Evolutionary conservation across 208 protist species (phyloP), one percentile per base, ranked within the genome.

Genomic region (Crithidia acanthocephali): DNA sequence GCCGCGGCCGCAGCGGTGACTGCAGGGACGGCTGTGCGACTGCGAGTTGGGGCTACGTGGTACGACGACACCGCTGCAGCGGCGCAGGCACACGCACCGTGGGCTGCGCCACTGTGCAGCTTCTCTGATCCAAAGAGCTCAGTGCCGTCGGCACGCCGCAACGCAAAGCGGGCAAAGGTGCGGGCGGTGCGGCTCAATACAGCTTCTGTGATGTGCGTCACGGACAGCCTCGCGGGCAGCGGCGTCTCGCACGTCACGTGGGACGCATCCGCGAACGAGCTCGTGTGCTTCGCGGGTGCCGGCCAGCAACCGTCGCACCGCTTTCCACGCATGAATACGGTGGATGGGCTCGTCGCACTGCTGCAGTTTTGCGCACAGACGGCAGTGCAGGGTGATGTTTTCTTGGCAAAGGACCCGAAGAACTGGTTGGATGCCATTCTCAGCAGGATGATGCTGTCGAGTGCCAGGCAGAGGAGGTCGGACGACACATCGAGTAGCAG

Each of bases 351-450:
- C 32, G 47, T 8, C 0, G 25, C 20, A 44, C 27, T 81, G 57
- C 56, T 81, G 10, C 69, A 66, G 33, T 76, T 58, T 37, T 69
- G 58, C 15, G 13, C 32, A 8, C 69, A 71, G 44, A 10, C 57
- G 9, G 37, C 64, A n/a, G 50, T 53, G 27, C 42, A 59, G 20
- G 20, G 15, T 6, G 13, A 42, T 13, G 37, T 42, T 13, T 42
- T 42, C 13, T 6, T 42, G 6, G 13, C 6, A 13, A 13, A 6
- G 9, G 8, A 9, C 6, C 8, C 23, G 0, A 10, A 57, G 1
- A 32, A 10, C 7, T 16, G 4, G 51, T 7, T 57, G 28, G 2
- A 9, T 32, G 6, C 2, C 8, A 5, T 57, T 32, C 51, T 57
- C 33, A 2, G 51, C 8, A 6, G 9, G 6, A 57, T 35, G 27